These are phyloP conservation scores for Spathaspora gorwiae DNA, from an alignment of 805 yeast genomes.

Conservation along the genomic window DNA sequence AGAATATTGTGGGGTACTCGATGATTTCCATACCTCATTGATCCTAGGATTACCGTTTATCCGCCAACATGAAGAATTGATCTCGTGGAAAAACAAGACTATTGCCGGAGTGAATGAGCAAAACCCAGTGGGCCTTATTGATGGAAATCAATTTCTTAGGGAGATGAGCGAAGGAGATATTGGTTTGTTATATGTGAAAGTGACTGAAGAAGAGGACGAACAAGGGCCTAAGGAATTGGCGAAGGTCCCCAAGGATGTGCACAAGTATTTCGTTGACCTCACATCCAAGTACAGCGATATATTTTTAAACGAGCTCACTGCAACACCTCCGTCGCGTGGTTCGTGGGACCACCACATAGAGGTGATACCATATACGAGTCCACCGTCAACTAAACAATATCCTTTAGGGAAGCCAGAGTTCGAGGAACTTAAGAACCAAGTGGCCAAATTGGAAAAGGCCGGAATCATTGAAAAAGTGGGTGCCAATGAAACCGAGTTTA, in stretches of 20 bases:
- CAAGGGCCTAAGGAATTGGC: too few relatives aligned
- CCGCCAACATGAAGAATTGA: background rate
- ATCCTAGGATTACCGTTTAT: background rate
- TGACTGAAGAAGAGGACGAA: background rate
- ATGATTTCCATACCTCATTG: background rate
- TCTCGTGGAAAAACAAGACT: too few relatives aligned
- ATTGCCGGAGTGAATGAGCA: too few relatives aligned
- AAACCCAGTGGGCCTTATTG: background rate
- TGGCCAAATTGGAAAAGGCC: background rate
- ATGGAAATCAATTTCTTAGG: background rate
- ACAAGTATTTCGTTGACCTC: background rate
- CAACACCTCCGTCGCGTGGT: background rate
- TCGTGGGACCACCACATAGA: background rate
- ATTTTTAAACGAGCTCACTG: background rate
- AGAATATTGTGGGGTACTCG: background rate
- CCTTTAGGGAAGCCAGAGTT: conserved; percentile 1
- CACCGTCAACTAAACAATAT: conserved; percentile 1
- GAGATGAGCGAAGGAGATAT: background rate
- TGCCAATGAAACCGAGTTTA: background rate
- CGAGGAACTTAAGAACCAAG: background rate
- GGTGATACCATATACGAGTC: background rate
- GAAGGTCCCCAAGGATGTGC: background rate
- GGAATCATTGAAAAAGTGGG: background rate
- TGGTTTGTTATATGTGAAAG: background rate
- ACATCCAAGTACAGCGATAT: background rate